Evolutionary conservation across 2,329 filamentous ascomycete genomes (phyloP).

Genomic region (Fusarium nisikadoi): DNA sequence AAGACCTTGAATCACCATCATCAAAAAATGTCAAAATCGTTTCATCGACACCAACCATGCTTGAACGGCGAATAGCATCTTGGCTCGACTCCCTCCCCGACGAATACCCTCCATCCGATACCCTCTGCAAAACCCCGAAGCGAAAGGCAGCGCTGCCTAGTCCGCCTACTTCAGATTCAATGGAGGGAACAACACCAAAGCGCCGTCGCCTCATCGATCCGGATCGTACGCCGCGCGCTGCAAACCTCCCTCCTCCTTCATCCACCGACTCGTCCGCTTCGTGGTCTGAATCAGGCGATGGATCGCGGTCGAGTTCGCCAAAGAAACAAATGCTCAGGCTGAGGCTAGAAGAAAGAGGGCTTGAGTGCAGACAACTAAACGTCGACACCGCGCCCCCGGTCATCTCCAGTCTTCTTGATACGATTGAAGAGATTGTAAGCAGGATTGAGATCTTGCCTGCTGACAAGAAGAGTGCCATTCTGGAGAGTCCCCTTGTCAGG

Average conservation of each 20-base stretch:
- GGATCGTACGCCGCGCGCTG: background rate
- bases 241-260: background rate
- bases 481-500: background rate
- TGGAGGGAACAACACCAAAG: background rate
- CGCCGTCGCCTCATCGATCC: background rate
- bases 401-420: background rate
- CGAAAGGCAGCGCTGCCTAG: constrained; percentile 2
- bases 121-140: background rate
- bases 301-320: constrained; percentile 20
- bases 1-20: background rate
- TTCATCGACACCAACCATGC: background rate
- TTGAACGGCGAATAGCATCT: background rate
- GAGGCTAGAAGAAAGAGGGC: constrained; percentile 13
- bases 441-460: constrained; percentile 26
- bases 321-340: constrained; percentile 31
- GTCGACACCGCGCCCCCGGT: constrained; percentile 2
- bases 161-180: background rate
- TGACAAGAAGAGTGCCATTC: background rate
- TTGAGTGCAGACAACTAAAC: constrained; percentile 12
- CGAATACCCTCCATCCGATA: background rate
- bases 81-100: constrained; percentile 15
- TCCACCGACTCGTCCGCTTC: background rate
- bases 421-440: constrained; percentile 15
- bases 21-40: background rate
- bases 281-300: constrained; percentile 15